A percentile compares a stretch with the other conserved stretches of the same genome.
Conservation (phyloP, 2,329 filamentous ascomycete species). For the Ophiostoma himal-ulmi region DNA sequence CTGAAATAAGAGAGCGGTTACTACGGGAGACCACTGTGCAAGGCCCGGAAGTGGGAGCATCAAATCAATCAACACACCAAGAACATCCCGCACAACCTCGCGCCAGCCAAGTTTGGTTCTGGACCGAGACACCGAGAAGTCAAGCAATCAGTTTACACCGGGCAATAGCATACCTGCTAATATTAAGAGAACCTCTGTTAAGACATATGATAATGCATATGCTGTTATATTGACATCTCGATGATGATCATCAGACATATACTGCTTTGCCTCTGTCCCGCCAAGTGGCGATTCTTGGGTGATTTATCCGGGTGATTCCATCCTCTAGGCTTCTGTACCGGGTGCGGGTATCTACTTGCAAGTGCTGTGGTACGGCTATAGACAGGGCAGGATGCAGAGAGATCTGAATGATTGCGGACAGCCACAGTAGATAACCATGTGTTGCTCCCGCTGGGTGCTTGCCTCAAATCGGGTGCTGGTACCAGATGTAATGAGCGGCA, state of each 20-base stretch:
- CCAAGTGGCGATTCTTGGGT: not conserved
- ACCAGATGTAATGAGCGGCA: not conserved
- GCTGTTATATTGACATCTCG: not conserved
- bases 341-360: not conserved
- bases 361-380: not conserved
- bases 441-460: not conserved
- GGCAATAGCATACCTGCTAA: not conserved
- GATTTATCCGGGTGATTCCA: not conserved
- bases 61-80: not conserved
- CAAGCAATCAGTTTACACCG: not conserved
- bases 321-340: too few species aligned
- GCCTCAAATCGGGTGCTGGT: not conserved
- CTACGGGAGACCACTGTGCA: not conserved
- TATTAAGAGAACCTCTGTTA: not conserved
- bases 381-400: not conserved
- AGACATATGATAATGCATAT: not conserved
- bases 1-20: not conserved
- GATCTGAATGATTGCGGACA: not conserved
- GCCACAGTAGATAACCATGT: not conserved
- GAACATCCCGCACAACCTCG: not conserved
- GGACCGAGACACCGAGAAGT: not conserved
- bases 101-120: not conserved
- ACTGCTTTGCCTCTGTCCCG: not conserved
- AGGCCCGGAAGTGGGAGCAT: not conserved
- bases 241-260: not conserved